A percentile compares a stretch with the other conserved stretches of the same genome.
Conservation (phyloP, 257 asterid species). For the Lycium ferocissimum region DNA sequence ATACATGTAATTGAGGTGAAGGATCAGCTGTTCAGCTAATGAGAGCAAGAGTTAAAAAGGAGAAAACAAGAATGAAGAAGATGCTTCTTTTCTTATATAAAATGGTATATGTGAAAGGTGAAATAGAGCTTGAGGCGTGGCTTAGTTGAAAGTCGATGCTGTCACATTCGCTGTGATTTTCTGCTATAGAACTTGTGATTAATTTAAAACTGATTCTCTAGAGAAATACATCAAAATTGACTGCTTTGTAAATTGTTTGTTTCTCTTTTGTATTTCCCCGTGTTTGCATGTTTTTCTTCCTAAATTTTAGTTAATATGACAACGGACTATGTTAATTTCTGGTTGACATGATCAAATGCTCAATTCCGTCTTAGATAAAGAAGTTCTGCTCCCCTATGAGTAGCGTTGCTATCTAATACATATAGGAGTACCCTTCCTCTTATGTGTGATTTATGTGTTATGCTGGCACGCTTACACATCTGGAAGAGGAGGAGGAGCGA, state of each 20-base stretch:
- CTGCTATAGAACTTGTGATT: neutral
- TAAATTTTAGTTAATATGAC: slow-evolving; percentile 11
- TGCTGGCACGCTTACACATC: neutral
- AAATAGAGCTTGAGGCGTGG: neutral
- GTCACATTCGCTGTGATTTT: neutral
- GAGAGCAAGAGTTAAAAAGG: neutral
- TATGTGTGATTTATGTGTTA: neutral
- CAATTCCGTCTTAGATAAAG: neutral
- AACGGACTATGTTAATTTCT: neutral
- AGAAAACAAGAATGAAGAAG: neutral
- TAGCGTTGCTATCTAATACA: slow-evolving; percentile 2
- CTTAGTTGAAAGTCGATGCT: slow-evolving; percentile 5
- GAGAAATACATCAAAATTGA: neutral
- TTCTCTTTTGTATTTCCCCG: neutral
- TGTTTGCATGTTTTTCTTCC: slow-evolving; percentile 17
- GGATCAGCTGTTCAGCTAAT: neutral
- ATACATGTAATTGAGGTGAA: slow-evolving; percentile 13
- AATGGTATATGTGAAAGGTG: slow-evolving; percentile 18
- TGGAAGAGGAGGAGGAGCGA: slow-evolving; percentile 26
- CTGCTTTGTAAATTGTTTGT: neutral
- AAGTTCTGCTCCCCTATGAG: neutral
- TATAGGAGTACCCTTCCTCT: slow-evolving; percentile 18
- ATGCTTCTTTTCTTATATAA: neutral
- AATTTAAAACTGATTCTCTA: slow-evolving; percentile 8
- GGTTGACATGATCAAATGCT: slow-evolving; percentile 13